Percentiles rank a stretch among this genome's conserved stretches.
Conservation (phyloP, 1,284 basidiomycete species). For the Cutaneotrichosporon sp. region DNA sequence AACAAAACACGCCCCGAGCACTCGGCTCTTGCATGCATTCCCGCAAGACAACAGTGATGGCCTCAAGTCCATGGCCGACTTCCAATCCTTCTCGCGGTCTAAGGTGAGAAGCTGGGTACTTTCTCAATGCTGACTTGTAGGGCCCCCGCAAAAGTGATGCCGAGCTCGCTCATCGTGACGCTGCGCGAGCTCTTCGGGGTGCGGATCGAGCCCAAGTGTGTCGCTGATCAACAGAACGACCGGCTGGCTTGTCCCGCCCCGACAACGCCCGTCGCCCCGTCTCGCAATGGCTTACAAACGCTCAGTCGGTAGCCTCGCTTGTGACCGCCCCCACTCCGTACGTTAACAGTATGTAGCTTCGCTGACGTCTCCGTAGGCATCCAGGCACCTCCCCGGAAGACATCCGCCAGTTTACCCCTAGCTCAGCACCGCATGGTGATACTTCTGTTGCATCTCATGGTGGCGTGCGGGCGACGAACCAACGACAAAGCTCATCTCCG, state of each 20-base stretch:
- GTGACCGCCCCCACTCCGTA: neutral
- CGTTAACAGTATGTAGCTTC: neutral
- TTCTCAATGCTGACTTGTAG: conserved; percentile 9
- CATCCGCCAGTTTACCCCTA: conserved; percentile 32
- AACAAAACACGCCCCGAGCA: too few species aligned
- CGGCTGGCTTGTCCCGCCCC: conserved; percentile 16
- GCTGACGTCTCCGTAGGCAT: too few species aligned
- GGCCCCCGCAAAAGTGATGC: conserved; percentile 30
- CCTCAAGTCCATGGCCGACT: too few species aligned
- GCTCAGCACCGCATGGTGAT: conserved; percentile 2
- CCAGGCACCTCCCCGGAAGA: conserved; percentile 19
- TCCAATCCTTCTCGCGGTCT: too few species aligned
- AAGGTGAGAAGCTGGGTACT: neutral
- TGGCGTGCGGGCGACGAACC: too few species aligned
- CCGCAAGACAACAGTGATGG: too few species aligned
- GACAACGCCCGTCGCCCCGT: conserved; percentile 22
- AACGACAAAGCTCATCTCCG: conserved; percentile 11
- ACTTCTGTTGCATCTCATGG: too few species aligned
- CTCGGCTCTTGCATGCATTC: too few species aligned
- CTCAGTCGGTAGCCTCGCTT: conserved; percentile 3
- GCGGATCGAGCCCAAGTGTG: neutral
- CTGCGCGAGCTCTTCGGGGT: conserved; percentile 29
- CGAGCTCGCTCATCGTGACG: conserved; percentile 25
- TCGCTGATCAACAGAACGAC: conserved; percentile 20
- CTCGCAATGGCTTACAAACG: conserved; percentile 22